Evolutionary conservation across 805 yeast genomes (phyloP), one percentile per base, ranked within the genome.

Genomic region (Wickerhamomyces silvicola): DNA sequence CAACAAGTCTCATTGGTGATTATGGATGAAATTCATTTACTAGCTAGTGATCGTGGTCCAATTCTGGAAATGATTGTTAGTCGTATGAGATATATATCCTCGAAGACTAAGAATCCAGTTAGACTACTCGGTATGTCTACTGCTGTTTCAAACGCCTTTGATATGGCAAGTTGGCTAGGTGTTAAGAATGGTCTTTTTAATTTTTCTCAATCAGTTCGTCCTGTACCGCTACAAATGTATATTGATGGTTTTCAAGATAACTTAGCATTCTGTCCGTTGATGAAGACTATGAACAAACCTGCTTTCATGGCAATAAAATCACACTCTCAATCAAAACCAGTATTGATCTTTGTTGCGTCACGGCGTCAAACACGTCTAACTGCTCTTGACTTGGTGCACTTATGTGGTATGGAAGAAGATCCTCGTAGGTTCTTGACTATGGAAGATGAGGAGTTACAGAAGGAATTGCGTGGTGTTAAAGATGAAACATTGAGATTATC

Each of bases 11-110:
- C 81, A 50, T 63, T 90, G 18, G 66, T 92, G 31, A 85, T 92
- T 36, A 88, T 90, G 45, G 98, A 92, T 66, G 98, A 92, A 60
- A 97, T 92, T 2, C 98, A 92, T 68, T 66, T 92, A 46, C 68
- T 92, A 35, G 97, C 94, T 45, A 97, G 92, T 70, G 98, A 92
- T 38, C 75, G 98, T 65, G 98, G 98, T 47, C 86, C 97, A 5
- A 97, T 92, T 6, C 81, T 92, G 37, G 98, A 92, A 56, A 87
- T 96, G 9, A 66, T 88, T 39, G 96, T 88, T 5, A 94, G 96
- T 3, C 75, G 97, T 59, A 92, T 97, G 10, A 70, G 88, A 41
- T 67, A 97, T 35, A 95, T 88, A 49, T 97, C 88, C 6, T 97
- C 94, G 50, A 77, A 92, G 37, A 75, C 95, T 0, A 97, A 94